Base-by-base conservation (phyloP, 164 flowering plant species). In the Brasenia schreberi region DNA sequence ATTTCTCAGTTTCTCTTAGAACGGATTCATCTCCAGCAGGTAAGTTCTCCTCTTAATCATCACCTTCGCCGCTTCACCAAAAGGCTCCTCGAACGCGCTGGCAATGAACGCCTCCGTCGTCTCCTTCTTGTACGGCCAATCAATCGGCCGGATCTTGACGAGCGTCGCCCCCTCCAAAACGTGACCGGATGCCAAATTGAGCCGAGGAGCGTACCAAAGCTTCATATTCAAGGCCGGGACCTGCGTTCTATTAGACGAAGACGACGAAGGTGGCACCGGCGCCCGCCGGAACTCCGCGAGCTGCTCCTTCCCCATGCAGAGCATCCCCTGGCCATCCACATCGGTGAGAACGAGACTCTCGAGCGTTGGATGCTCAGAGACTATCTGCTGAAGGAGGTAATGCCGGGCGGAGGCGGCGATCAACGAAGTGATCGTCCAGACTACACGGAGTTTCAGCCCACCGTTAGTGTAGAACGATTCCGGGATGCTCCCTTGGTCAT, bases 331-430 rank as follows among this genome's bases (percentile, higher is more conserved):
- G 68, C 96, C 96, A 73, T 91, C 96, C 0, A 87, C 85, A 74
- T 91, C 97, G 0, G 90, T 89, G 70, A 89, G 65, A 1, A 86
- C 86, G 77, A 91, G 68, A 58, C 76, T 87, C 44, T 86, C 90
- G 64, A 91, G 77, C 2, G 92, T 89, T 64, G 70, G 79, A 43
- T 91, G 97, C 80, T 89, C 97, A 0, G 86, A 76, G 56, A 91
- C 89, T 45, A 91, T 89, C 9, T 89, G 92, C 72, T 89, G 96
- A 7, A 91, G 83, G 73, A 91, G 71, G 69, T 84, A 91, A 76
- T 91, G 97, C 75, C 96, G 81, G 0, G 92, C 94, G 0, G 97
- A 89, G 0, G 97, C 96, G 0, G 97, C 96, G 4, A 91, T 87
- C 72, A 91, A 65, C 0, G 96, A 87, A 70, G 93, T 89, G 17